Base-by-base conservation (phyloP, 2,329 filamentous ascomycete genomes). In the Sporothrix humicola region DNA sequence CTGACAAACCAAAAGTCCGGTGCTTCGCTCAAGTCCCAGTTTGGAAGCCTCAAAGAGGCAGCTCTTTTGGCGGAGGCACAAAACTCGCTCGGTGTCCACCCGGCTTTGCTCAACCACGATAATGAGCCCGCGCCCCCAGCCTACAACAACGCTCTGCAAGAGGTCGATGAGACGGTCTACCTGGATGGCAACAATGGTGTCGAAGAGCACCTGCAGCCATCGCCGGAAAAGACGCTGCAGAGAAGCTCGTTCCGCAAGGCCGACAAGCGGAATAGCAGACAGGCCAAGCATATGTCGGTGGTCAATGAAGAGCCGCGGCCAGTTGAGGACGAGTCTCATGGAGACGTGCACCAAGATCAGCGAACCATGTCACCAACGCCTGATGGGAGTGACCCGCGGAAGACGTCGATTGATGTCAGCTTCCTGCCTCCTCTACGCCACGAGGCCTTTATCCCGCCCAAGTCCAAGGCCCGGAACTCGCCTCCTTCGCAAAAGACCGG, bases 341-440 rank as follows among this genome's bases (percentile, higher is more conserved):
- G 31, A 50, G 17, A 58, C 4, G 4, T 13, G 13, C 50, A 44
- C 13, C 44, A 31, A 17, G 10, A 20, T 8, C 59, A 65, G n/a
- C 44, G 23, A 26, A 15, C 56, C 6, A 10, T 23, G 13, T 52
- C 69, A 9, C 58, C 46, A 9, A 26, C 42, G 13, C 42, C 15
- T 46, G 9, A 10, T 5, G 63, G 56, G 6, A 69, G 46, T 54
- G 44, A 69, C 13, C 26, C 70, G 23, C n/a, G 73, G n/a, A 42
- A 48, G 15, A 54, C 59, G 3, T 72, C 73, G 7, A 68, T 78
- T 50, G 77, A 79, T 8, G 76, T 81, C 15, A 81, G 77, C 71
- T 83, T 81, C 73, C 77, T 81, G 23, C 82, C 83, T 1, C 77
- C 81, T n/a, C 78, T 81, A 4, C 83, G 81, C 56, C 82, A 84